Conservation (phyloP, 2,329 filamentous ascomycete species). For the Macrophomina tecta region DNA sequence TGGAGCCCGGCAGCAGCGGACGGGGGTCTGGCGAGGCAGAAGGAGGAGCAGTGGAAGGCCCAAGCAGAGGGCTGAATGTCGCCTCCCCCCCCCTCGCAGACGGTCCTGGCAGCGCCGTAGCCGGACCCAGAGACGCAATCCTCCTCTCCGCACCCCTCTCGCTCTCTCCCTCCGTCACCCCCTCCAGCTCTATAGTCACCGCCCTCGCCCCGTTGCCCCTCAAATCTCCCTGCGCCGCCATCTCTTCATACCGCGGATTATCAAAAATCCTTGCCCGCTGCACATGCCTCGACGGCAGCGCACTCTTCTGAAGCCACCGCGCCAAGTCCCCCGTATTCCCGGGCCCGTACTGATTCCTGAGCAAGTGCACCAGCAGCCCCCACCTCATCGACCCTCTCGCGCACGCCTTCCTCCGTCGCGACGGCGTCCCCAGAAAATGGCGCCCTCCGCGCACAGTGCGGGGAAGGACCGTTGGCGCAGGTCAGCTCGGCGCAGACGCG, state of each 20-base stretch:
- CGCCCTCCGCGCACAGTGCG: not conserved
- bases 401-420: not conserved
- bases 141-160: not conserved
- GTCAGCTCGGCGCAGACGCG: not conserved
- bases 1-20: not conserved
- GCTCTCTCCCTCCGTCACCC: not conserved
- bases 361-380: not conserved
- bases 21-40: not conserved
- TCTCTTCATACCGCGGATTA: not conserved
- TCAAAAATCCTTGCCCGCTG: not conserved
- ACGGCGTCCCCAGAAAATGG: not conserved
- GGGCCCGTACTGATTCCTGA: conserved; percentile 1
- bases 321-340: not conserved
- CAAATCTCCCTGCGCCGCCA: not conserved
- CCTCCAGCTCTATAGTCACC: not conserved
- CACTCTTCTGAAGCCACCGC: not conserved
- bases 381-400: not conserved
- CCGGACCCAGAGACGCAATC: not conserved
- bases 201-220: not conserved
- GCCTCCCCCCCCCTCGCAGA: not conserved
- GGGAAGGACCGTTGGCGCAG: not conserved
- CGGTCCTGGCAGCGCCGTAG: too few relatives aligned
- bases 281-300: not conserved
- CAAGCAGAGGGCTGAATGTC: not conserved
- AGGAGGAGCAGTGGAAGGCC: not conserved